Conservation (phyloP, 2,329 filamentous ascomycete species). For the Podosphaera fusca region DNA sequence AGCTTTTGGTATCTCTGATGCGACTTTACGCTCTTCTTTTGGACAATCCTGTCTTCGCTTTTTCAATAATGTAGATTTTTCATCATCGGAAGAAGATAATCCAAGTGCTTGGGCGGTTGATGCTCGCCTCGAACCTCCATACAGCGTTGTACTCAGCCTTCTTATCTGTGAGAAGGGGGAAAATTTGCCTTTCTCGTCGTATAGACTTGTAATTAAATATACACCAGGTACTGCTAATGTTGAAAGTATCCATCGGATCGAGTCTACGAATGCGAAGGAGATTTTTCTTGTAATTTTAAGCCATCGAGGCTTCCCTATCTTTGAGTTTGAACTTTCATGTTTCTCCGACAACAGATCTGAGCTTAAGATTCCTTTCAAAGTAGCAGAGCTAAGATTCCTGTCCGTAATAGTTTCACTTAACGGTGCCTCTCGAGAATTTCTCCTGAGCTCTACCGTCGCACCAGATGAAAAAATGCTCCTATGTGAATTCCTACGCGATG, state of each 20-base stretch:
- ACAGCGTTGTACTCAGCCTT: slow-evolving; percentile 30
- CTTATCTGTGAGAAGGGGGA: slow-evolving; percentile 52
- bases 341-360: neutral
- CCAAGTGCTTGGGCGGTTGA: slow-evolving; percentile 16
- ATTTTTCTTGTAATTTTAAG: slow-evolving; percentile 42
- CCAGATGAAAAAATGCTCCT: slow-evolving; percentile 17
- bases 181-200: slow-evolving; percentile 57
- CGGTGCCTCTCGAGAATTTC: slow-evolving; percentile 18
- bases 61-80: neutral
- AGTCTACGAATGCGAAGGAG: slow-evolving; percentile 47
- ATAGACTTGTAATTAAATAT: slow-evolving; percentile 65
- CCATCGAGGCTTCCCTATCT: slow-evolving; percentile 22
- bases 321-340: neutral
- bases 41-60: neutral
- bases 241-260: slow-evolving; percentile 55
- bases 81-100: slow-evolving; percentile 10
- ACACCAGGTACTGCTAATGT: slow-evolving; percentile 59
- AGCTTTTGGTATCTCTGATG: neutral
- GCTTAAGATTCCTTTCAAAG: neutral
- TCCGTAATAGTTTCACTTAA: slow-evolving; percentile 19
- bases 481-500: slow-evolving; percentile 38
- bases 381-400: neutral
- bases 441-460: slow-evolving; percentile 10
- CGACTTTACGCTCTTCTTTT: neutral
- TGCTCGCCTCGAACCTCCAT: slow-evolving; percentile 19